These are phyloP conservation scores for Colletotrichum australisinense DNA, from an alignment of 2,329 filamentous ascomycete species.

Conservation along the genomic window DNA sequence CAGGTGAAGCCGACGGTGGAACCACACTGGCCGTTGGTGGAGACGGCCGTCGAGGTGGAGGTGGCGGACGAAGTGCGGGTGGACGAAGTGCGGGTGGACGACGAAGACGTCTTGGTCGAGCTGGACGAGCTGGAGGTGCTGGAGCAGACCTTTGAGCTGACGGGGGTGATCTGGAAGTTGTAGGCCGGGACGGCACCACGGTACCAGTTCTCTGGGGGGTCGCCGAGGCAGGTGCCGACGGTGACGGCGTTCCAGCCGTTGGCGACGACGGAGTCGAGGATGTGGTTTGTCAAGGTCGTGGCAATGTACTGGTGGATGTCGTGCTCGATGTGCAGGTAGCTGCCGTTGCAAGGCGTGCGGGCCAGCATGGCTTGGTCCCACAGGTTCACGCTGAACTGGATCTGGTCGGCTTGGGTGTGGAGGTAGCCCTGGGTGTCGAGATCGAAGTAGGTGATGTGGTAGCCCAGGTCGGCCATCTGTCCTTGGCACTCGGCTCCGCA, in stretches of 20 bases:
- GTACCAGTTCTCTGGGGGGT: slow-evolving; percentile 59
- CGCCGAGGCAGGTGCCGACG: slow-evolving; percentile 58
- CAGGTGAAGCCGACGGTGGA: slow-evolving; percentile 44
- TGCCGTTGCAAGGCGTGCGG: slow-evolving; percentile 42
- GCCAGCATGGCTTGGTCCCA: slow-evolving; percentile 47
- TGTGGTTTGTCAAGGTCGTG: slow-evolving; percentile 52
- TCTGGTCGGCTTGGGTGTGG: slow-evolving; percentile 32
- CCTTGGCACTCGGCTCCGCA: slow-evolving; percentile 37
- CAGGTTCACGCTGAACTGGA: slow-evolving; percentile 45
- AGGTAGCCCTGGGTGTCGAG: slow-evolving; percentile 45
- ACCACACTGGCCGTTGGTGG: slow-evolving; percentile 49
- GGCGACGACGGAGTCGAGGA: slow-evolving; percentile 31
- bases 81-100: slow-evolving; percentile 28
- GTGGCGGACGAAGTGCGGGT: slow-evolving; percentile 24
- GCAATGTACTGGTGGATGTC: slow-evolving; percentile 58
- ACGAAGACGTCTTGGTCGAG: slow-evolving; percentile 7
- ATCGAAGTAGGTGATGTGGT: slow-evolving; percentile 34
- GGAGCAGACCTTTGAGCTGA: slow-evolving; percentile 16
- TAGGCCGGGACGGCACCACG: slow-evolving; percentile 42
- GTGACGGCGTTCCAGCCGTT: slow-evolving; percentile 51
- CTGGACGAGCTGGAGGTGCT: slow-evolving; percentile 24
- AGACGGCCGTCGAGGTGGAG: slow-evolving; percentile 40
- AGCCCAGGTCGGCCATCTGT: slow-evolving; percentile 31
- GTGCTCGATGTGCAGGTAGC: slow-evolving; percentile 47
- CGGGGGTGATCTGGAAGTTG: slow-evolving; percentile 36